Evolutionary conservation across 768 basidiomycete genomes (phyloP).

Genomic region (Pulveroboletus frians): DNA sequence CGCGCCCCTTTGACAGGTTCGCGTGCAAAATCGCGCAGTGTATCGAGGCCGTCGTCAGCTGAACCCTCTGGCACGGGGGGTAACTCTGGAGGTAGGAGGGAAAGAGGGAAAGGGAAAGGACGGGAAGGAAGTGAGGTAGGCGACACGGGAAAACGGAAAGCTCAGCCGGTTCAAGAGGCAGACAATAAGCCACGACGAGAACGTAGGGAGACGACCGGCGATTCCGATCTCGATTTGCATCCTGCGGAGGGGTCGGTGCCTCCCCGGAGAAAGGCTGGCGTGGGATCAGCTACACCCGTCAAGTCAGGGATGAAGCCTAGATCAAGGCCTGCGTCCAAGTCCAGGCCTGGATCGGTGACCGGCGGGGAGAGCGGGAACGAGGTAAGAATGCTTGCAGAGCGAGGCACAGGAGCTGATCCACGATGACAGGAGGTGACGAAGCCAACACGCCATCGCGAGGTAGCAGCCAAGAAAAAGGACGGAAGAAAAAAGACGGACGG

Average conservation of each 20-base stretch:
- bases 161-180: background rate
- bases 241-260: slow-evolving; percentile 7
- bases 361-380: slow-evolving; percentile 2
- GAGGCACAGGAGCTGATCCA: background rate
- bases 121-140: background rate
- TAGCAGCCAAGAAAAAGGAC: background rate
- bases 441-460: background rate
- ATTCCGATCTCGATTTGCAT: slow-evolving; percentile 5
- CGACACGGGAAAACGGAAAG: background rate
- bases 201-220: background rate
- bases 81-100: background rate
- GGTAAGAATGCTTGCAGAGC: background rate
- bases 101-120: background rate
- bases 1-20: background rate
- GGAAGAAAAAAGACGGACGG: background rate
- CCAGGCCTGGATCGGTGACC: background rate
- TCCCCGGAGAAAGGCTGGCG: slow-evolving; percentile 2
- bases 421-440: background rate
- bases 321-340: slow-evolving; percentile 10
- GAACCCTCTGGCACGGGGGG: background rate
- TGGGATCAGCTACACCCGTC: slow-evolving; percentile 16
- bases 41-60: slow-evolving; percentile 1
- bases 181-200: background rate
- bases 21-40: background rate
- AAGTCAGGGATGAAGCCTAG: slow-evolving; percentile 27